These are phyloP conservation scores for Plectosphaerella cucumerina DNA, from an alignment of 2,329 filamentous ascomycete species.

Conservation along the genomic window DNA sequence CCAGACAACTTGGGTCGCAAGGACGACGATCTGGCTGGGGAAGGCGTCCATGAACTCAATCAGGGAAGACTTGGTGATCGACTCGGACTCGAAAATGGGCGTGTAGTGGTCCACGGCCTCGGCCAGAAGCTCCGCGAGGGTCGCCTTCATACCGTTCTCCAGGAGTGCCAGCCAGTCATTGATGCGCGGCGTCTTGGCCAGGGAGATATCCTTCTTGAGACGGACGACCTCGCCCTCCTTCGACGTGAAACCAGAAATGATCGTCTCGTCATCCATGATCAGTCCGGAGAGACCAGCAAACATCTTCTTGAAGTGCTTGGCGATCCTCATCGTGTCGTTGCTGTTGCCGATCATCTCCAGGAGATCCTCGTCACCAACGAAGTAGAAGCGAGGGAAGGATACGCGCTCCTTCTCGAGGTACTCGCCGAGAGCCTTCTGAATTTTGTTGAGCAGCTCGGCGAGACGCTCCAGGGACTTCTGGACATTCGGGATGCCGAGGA, in stretches of 20 bases:
- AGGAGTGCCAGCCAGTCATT: slow-evolving; percentile 98
- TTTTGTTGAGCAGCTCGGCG: slow-evolving; percentile 97
- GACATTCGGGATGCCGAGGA: slow-evolving; percentile 90
- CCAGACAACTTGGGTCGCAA: slow-evolving; percentile 93
- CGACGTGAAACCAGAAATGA: slow-evolving; percentile 89
- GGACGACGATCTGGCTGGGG: slow-evolving; percentile 91
- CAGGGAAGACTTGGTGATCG: slow-evolving; percentile 67
- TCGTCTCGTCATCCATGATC: slow-evolving; percentile 82
- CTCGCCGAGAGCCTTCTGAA: slow-evolving; percentile 96
- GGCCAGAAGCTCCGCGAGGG: slow-evolving; percentile 82
- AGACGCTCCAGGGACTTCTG: slow-evolving; percentile 94
- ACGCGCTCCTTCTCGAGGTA: slow-evolving; percentile 97
- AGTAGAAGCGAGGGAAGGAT: slow-evolving; percentile 98
- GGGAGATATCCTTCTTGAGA: slow-evolving; percentile 85
- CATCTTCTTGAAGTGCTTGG: slow-evolving; percentile 99
- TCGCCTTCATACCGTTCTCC: slow-evolving; percentile 90
- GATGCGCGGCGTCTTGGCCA: slow-evolving; percentile 91
- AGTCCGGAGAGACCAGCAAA: slow-evolving; percentile 93
- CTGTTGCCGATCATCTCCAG: slow-evolving; percentile 99
- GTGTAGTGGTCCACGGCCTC: slow-evolving; percentile 83
- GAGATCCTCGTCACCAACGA: slow-evolving; percentile 96
- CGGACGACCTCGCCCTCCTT: slow-evolving; percentile 89
- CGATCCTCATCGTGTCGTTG: slow-evolving; percentile 92
- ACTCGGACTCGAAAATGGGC: slow-evolving; percentile 67
- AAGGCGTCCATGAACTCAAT: slow-evolving; percentile 78